Conservation (phyloP, 371 early-diverging fungal species). For the Chytridiales sp. region DNA sequence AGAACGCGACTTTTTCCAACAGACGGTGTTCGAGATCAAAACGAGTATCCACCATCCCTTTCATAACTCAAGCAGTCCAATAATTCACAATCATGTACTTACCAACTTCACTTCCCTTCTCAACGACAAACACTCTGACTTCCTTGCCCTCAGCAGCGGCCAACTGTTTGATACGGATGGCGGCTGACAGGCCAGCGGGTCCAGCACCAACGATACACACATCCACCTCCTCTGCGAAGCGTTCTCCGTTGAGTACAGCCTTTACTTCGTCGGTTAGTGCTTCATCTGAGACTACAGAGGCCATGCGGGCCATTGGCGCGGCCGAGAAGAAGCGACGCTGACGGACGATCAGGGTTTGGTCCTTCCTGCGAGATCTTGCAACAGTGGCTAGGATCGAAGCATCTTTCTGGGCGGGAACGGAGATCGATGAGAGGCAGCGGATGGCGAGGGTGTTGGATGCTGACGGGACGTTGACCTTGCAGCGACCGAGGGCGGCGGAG, state of each 20-base stretch:
- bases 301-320: not conserved
- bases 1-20: not conserved
- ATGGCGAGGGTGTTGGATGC: no score
- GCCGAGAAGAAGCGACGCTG: not conserved
- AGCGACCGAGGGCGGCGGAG: no score
- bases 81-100: conserved; percentile 7
- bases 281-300: no score
- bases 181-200: conserved; percentile 92
- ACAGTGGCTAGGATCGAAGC: no score
- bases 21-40: not conserved
- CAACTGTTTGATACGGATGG: conserved; percentile 89
- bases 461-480: no score
- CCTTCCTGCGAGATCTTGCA: no score
- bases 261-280: no score
- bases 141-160: conserved; percentile 84
- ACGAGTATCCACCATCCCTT: not conserved
- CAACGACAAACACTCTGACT: conserved; percentile 86
- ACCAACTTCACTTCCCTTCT: conserved; percentile 95
- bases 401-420: no score
- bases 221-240: conserved; percentile 79
- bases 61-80: not conserved
- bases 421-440: no score
- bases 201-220: conserved; percentile 97
- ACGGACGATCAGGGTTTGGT: no score
- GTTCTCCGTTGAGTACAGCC: conserved; percentile 43